Percentiles rank a stretch among this genome's conserved stretches.
phyloP scores from a whole-genome alignment of 2,329 filamentous ascomycete genomes.

The Thielaviopsis musarum region DNA sequence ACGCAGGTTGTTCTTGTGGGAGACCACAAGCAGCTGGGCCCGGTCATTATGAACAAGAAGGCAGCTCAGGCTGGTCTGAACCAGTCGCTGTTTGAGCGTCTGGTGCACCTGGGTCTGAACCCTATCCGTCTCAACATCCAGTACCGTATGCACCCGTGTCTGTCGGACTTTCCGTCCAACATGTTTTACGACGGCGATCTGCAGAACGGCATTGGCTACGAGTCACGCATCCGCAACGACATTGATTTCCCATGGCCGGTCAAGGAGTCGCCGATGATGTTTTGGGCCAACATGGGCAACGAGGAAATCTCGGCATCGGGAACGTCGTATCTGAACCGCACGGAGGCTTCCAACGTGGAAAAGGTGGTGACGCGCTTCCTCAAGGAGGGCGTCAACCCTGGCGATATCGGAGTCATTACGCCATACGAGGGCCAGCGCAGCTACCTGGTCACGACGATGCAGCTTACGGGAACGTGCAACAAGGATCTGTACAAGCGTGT shows the following conservation, averaged over 20 bases:
- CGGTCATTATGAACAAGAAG: slow-evolving; percentile 99
- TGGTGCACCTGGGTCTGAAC: slow-evolving; percentile 77
- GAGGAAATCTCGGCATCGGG: slow-evolving; percentile 97
- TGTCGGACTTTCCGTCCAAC: slow-evolving; percentile 95
- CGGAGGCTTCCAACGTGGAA: slow-evolving; percentile 91
- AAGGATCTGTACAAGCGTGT: slow-evolving; percentile 98
- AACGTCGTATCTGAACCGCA: slow-evolving; percentile 94
- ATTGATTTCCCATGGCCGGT: slow-evolving; percentile 98
- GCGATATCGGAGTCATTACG: slow-evolving; percentile 92
- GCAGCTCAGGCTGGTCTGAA: slow-evolving; percentile 94
- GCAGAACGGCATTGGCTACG: slow-evolving; percentile 87
- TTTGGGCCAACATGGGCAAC: slow-evolving; percentile 95
- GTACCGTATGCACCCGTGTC: slow-evolving; percentile 96
- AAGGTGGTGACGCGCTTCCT: slow-evolving; percentile 98
- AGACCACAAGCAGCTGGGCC: slow-evolving; percentile 93
- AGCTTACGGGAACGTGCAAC: slow-evolving; percentile 90
- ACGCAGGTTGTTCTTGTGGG: slow-evolving; percentile 98
- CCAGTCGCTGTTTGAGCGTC: slow-evolving; percentile 93
- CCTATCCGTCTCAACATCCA: slow-evolving; percentile 92
- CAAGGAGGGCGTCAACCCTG: slow-evolving; percentile 90
- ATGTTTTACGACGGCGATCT: slow-evolving; percentile 99
- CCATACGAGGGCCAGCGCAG: slow-evolving; percentile 97
- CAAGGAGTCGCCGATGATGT: slow-evolving; percentile 94
- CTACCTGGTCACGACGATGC: slow-evolving; percentile 99
- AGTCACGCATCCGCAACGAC: slow-evolving; percentile 74